phyloP scores from a whole-genome alignment of 2,329 filamentous ascomycete genomes.

The Cryphonectria radicalis region DNA sequence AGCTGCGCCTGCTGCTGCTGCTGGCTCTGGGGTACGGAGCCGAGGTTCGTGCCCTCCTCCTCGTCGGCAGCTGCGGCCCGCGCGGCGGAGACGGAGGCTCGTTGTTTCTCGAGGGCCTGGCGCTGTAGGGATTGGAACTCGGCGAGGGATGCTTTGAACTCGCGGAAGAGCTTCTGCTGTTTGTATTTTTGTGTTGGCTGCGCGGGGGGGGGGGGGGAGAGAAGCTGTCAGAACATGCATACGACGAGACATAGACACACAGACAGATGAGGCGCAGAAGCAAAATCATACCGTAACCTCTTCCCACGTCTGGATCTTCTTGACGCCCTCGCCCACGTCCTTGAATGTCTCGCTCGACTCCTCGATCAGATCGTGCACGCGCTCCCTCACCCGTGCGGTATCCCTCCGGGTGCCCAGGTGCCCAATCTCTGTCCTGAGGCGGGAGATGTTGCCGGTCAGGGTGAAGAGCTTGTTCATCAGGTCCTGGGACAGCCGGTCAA shows the following conservation, averaged over 20 bases:
- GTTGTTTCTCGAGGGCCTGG: conserved; percentile 88
- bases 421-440: conserved; percentile 80
- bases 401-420: conserved; percentile 89
- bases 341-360: conserved; percentile 88
- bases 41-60: conserved; percentile 43
- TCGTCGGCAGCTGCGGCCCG: conserved; percentile 74
- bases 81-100: conserved; percentile 81
- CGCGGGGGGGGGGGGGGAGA: neutral
- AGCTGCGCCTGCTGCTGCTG: conserved; percentile 67
- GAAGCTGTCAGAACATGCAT: neutral
- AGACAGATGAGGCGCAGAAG: neutral
- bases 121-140: conserved; percentile 95
- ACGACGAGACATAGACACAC: neutral
- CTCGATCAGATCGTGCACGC: conserved; percentile 84
- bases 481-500: conserved; percentile 78
- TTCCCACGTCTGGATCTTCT: conserved; percentile 87
- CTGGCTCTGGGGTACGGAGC: conserved; percentile 41
- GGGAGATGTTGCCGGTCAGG: conserved; percentile 84
- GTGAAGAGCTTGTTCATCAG: conserved; percentile 89
- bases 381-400: conserved; percentile 86
- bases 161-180: conserved; percentile 90
- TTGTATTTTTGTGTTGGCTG: conserved; percentile 96
- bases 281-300: conserved; percentile 71
- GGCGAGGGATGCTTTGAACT: conserved; percentile 85
- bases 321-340: conserved; percentile 89